Base-by-base conservation (phyloP, 2,329 filamentous ascomycete species). In the Hirsutella rhossiliensis region DNA sequence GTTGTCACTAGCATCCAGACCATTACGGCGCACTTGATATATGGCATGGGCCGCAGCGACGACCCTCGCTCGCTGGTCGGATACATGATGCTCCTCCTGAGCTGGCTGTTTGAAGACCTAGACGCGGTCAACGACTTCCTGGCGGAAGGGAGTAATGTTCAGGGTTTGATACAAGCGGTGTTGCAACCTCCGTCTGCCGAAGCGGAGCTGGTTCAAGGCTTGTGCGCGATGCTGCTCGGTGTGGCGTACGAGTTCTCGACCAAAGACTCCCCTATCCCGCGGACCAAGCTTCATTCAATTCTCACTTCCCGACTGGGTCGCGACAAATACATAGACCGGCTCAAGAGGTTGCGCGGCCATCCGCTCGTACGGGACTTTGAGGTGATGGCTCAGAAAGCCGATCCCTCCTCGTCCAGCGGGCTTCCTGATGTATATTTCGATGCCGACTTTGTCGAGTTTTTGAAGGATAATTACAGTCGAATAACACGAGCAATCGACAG, bases 231-330 rank as follows among this genome's bases (percentile, higher is more conserved):
- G 58, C 67, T 98, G 0, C 72, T 97, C 1, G 92, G 90, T 11
- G 82, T 94, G 18, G 75, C 92, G 5, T 98, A 97, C 59, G 92
- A 98, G 56, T 98, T 97, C 57, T 97, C 90, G 11, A 96, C 90
- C 0, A 95, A 94, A 59, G 92, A 98, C 62, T 97, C 90, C 0
- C 87, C 92, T 0, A 82, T 98, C 42, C 78, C 90, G 6, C 76
- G 92, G 48, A 73, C 80, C 20, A 89, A 84, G 11, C 67, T 98
- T 38, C 85, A 94, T 55, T 79, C 84, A 20, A 75, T 96, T 27
- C 69, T 98, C 31, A 72, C 78, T 27, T 79, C 82, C 38, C 79
- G 82, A 46, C 75, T 97, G 54, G 87, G 88, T 34, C 80, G 89
- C 52, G 88, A 95, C 54, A 82, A 82, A 54, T 98, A 95, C 57